A percentile compares a stretch with the other conserved stretches of the same genome.
Conservation (phyloP, 305 asterid genomes). For the Ajuga reptans region DNA sequence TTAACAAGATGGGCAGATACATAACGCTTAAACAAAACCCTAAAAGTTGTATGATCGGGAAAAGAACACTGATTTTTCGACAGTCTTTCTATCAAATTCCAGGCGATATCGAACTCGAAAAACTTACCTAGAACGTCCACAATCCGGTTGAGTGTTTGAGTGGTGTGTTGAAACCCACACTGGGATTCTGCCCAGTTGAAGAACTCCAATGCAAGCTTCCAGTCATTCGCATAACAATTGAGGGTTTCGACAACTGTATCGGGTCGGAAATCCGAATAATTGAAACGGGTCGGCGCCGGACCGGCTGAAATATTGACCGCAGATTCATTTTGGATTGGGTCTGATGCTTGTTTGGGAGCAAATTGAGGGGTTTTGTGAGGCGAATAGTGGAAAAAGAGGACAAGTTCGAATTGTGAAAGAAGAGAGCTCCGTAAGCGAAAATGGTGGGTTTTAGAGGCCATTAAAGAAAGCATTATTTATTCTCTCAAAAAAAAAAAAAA, state of each 20-base stretch:
- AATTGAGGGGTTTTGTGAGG: slow-evolving; percentile 21
- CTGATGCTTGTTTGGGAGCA: slow-evolving; percentile 21
- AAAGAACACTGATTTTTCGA: slow-evolving; percentile 25
- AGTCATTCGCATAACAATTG: slow-evolving; percentile 62
- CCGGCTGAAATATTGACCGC: slow-evolving; percentile 10
- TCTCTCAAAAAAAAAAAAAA: too few species aligned
- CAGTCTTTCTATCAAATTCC: slow-evolving; percentile 59
- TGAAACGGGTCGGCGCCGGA: slow-evolving; percentile 17
- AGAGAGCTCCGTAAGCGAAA: slow-evolving; percentile 25
- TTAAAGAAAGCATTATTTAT: slow-evolving; percentile 36
- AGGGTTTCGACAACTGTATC: slow-evolving; percentile 50
- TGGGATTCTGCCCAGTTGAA: slow-evolving; percentile 67
- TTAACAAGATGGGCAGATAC: slow-evolving; percentile 64
- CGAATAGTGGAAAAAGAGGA: slow-evolving; percentile 28
- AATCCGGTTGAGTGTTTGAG: slow-evolving; percentile 51
- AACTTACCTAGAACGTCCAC: slow-evolving; percentile 75
- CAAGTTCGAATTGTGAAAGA: slow-evolving; percentile 32
- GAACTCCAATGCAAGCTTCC: slow-evolving; percentile 82
- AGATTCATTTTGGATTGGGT: slow-evolving; percentile 12
- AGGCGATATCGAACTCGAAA: slow-evolving; percentile 61
- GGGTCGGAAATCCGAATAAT: slow-evolving; percentile 26
- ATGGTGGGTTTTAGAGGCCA: slow-evolving; percentile 25
- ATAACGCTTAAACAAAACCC: slow-evolving; percentile 68
- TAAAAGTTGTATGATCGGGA: slow-evolving; percentile 68
- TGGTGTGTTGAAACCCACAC: slow-evolving; percentile 52